Evolutionary conservation across 73 alveolate species (phyloP), one percentile per base, ranked within the genome.

Genomic region (Paramecium primaurelia): DNA sequence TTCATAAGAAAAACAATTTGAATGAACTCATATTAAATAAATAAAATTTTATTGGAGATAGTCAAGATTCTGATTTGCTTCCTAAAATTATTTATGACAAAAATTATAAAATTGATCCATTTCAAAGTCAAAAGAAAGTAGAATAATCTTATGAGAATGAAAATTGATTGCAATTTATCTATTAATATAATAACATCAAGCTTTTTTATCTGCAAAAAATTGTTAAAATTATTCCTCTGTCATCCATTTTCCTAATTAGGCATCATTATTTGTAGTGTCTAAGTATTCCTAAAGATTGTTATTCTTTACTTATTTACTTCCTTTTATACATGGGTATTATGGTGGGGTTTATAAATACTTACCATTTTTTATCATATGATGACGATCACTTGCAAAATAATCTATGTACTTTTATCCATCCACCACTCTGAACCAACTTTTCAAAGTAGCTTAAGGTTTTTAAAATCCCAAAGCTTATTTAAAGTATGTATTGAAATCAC

Each of bases 1-100:
- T 98, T 77, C 97, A 97, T 84, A 97, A 98, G 93, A 94, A 98
- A 75, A 95, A 97, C 92, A 98, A 98, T 18, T 96, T 98, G 54
- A 97, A 97, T 49, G 99, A 98, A 88, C 94, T 98, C 94, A 97
- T 97, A 87, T 32, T 10, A 11, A 89, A 89, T 36, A 36, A 83
- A 32, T 9, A 40, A 45, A 85, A 69, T 20, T 26, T 71, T 59
- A 89, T 89, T n/a, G 88, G 88, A 25, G 94, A 89, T 60, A 89
- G 94, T 47, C 34, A 89, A 89, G 75, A 71, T 71, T 89, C 94
- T 0, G 94, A 89, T 26, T 45, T 89, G 58, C 37, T 89, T 16
- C 92, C 94, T 5, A 89, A 45, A 51, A 89, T 89, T 14, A 89
- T 42, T 16, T 80, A 45, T 49, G 91, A 80, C 45, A 80, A 80